phyloP scores from a whole-genome alignment of 2,329 filamentous ascomycete genomes.

The Alternaria triticina region DNA sequence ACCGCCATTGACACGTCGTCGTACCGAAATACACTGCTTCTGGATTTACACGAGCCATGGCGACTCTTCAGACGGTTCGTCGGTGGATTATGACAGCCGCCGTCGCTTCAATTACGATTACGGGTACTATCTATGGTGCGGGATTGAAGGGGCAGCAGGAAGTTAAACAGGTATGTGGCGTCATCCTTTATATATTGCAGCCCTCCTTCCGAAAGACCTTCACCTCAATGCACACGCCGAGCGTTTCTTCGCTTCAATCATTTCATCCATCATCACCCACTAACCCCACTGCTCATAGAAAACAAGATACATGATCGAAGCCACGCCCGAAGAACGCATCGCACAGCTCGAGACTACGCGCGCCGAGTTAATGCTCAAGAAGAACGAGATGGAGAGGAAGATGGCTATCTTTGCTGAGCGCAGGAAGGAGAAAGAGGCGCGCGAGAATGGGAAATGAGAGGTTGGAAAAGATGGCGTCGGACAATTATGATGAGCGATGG shows the following conservation, averaged over 20 bases:
- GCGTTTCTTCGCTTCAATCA: background rate
- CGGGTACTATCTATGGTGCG: conserved; percentile 66
- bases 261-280: background rate
- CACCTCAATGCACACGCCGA: background rate
- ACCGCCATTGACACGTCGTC: background rate
- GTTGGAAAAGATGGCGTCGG: background rate
- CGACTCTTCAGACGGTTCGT: conserved; percentile 46
- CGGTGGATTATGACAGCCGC: conserved; percentile 61
- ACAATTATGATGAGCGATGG: background rate
- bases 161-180: conserved; percentile 55
- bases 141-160: conserved; percentile 62
- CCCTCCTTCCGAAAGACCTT: background rate
- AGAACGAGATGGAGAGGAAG: conserved; percentile 62
- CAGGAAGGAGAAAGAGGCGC: conserved; percentile 17
- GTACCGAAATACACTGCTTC: background rate
- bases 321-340: conserved; percentile 62
- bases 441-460: conserved; percentile 18
- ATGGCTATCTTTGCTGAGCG: conserved; percentile 47
- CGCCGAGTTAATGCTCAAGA: conserved; percentile 58
- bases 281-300: conserved; percentile 40
- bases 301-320: conserved; percentile 56
- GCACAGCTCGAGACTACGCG: conserved; percentile 59
- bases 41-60: conserved; percentile 16
- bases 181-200: background rate
- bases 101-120: conserved; percentile 63